Conservation (phyloP, 345 rosid species). For the Camelina laxa region DNA sequence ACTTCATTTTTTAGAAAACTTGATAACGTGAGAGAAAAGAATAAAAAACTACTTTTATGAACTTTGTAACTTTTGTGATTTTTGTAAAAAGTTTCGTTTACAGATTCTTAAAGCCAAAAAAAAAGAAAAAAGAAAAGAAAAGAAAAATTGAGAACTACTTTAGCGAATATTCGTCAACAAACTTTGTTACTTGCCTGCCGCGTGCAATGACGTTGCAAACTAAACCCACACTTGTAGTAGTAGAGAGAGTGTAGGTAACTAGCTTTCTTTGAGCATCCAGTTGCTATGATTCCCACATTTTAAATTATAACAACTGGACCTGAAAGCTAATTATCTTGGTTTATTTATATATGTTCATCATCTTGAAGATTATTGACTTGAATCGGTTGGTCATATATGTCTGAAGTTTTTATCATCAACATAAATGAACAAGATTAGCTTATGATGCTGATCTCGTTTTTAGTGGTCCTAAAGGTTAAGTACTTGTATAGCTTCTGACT, state of each 20-base stretch:
- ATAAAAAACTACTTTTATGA: neutral
- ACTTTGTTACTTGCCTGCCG: constrained; percentile 22
- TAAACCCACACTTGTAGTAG: constrained; percentile 1
- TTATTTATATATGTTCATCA: too few relatives aligned
- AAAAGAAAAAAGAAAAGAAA: neutral
- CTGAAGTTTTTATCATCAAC: neutral
- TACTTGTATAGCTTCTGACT: neutral
- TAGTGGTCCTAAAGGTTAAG: constrained; percentile 2
- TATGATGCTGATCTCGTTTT: neutral
- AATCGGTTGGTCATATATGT: neutral
- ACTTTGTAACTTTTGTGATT: constrained; percentile 3
- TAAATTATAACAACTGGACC: too few relatives aligned
- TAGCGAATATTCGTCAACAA: constrained; percentile 3
- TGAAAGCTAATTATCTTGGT: too few relatives aligned
- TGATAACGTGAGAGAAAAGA: neutral
- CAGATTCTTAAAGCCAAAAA: constrained; percentile 24
- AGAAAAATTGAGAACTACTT: neutral
- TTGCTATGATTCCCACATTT: neutral
- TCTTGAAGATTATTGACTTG: neutral
- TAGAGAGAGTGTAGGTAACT: neutral
- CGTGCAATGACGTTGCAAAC: constrained; percentile 14
- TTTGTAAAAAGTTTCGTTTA: neutral
- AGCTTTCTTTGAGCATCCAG: neutral
- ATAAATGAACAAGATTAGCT: neutral
- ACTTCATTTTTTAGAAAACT: too few relatives aligned